Evolutionary conservation across 306 rosid species (phyloP).

Genomic region (Bauhinia variegata): DNA sequence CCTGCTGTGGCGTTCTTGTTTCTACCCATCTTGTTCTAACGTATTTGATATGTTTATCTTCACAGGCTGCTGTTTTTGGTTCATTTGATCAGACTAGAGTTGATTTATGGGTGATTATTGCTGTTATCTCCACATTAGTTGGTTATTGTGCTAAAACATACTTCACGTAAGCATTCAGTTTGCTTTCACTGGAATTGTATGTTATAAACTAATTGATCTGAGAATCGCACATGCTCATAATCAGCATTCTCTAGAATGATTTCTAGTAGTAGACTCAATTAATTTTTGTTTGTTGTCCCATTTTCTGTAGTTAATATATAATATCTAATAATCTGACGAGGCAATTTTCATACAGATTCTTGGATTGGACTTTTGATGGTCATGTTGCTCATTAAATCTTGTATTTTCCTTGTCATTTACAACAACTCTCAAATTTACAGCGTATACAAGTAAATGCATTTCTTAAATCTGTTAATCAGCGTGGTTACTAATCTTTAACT

Average conservation of each 20-base stretch:
- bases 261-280: not conserved
- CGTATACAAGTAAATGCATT: conserved; percentile 23
- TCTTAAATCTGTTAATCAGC: conserved; percentile 16
- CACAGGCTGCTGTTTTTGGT: conserved; percentile 82
- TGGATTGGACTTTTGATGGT: conserved; percentile 16
- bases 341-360: not conserved
- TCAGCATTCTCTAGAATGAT: not conserved
- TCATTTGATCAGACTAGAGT: conserved; percentile 82
- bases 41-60: conserved; percentile 27
- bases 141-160: conserved; percentile 93
- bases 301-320: conserved; percentile 4
- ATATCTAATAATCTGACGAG: not conserved
- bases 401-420: conserved; percentile 22
- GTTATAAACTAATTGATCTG: conserved; percentile 15
- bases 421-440: conserved; percentile 4
- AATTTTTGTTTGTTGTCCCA: not conserved
- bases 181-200: not conserved
- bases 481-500: conserved; percentile 27
- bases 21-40: conserved; percentile 32
- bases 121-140: conserved; percentile 76
- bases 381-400: conserved; percentile 14
- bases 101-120: conserved; percentile 83
- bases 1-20: conserved; percentile 14
- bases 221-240: conserved; percentile 7
- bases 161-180: conserved; percentile 69